Conservation (phyloP, 2,329 filamentous ascomycete genomes). For the Teratosphaeria gauchensis region DNA sequence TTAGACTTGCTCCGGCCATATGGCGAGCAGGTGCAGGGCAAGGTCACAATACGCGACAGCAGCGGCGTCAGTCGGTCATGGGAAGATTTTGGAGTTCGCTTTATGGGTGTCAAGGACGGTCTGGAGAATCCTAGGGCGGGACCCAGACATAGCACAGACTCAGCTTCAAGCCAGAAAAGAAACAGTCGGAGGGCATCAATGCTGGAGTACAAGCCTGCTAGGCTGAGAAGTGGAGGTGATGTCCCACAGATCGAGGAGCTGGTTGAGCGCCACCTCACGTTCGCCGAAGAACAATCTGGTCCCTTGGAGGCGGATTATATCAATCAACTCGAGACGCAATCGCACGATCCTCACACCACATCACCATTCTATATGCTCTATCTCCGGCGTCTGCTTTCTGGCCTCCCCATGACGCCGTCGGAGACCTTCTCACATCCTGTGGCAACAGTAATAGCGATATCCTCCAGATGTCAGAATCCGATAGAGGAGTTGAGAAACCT, state of each 20-base stretch:
- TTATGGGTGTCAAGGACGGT: conserved; percentile 58
- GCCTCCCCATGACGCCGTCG: conserved; percentile 66
- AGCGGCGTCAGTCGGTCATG: conserved; percentile 71
- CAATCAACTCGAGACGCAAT: conserved; percentile 23
- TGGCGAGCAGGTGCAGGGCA: conserved; percentile 77
- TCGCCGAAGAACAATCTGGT: conserved; percentile 51
- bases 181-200: conserved; percentile 13
- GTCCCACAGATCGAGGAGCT: conserved; percentile 68
- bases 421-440: conserved; percentile 94
- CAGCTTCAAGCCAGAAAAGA: conserved; percentile 18
- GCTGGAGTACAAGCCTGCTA: conserved; percentile 28
- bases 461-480: conserved; percentile 71
- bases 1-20: conserved; percentile 83
- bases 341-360: conserved; percentile 8
- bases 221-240: conserved; percentile 38
- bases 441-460: conserved; percentile 88
- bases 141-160: conserved; percentile 30
- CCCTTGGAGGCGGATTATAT: conserved; percentile 33
- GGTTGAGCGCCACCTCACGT: conserved; percentile 67
- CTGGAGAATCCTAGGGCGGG: conserved; percentile 29
- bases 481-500: conserved; percentile 79
- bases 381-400: conserved; percentile 71
- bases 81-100: conserved; percentile 85
- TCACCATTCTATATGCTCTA: conserved; percentile 73
- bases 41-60: conserved; percentile 84